Evolutionary conservation across 169 alveolate species (phyloP), one percentile per base, ranked within the genome.

Genomic region (Theileria luwenshuni): DNA sequence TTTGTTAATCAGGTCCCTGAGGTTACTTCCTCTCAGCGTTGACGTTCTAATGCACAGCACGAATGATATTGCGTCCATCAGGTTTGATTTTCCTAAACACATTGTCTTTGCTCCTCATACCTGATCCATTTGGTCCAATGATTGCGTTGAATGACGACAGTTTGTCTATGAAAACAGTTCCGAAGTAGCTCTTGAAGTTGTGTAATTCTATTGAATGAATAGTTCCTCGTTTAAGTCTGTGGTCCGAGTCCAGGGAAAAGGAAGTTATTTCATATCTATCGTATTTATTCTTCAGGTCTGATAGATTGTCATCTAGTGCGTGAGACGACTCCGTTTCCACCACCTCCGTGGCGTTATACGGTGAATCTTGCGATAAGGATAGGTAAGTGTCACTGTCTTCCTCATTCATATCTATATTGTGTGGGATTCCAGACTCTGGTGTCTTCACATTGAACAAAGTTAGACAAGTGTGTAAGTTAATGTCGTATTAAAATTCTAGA

Each of bases 71-170:
- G 83, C 95, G 92, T 87, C 94, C 94, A 86, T 94, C 80, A 64
- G 93, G 86, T 92, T 96, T 67, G 92, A 96, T 51, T 88, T 88
- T 7, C 79, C 79, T 70, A 45, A 33, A 28, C 17, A 21, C 25
- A 10, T 6, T 13, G 72, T 72, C 8, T 10, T 3, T 10, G 48
- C 17, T 25, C 13, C 17, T 41, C 21, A 88, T 93, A n/a, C 98
- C 98, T 54, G 95, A 93, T 1, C 98, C 98, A 74, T 94, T 94
- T 0, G 98, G 98, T 3, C 98, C 98, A 17, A 94, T 86, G 10
- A 96, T 92, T 3, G 96, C 95, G 12, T 97, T 93, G 74, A 96
- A 93, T 81, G 92, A 83, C 13, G 90, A 75, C 68, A 91, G 89
- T 2, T 88, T 97, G 1, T 98, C 97, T 1, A 96, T 90, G 52